Percentiles rank a stretch among this genome's conserved stretches.
phyloP scores from a whole-genome alignment of 768 basidiomycete species.

The Lentinula boryana region DNA sequence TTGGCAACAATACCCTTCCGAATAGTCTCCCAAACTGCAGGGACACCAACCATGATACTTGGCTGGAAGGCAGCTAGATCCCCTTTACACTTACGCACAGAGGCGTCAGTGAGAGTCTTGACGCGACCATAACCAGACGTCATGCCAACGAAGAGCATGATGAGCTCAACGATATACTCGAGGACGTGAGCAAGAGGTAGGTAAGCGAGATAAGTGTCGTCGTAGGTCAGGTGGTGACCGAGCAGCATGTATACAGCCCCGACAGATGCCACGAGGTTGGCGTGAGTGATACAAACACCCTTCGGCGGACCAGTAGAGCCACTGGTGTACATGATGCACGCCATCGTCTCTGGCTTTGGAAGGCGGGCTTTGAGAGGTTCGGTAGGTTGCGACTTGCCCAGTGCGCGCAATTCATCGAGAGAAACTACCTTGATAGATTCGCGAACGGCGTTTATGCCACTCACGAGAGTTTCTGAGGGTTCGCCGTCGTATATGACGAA shows the following conservation, averaged over 20 bases:
- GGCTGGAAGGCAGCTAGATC: constrained; percentile 83
- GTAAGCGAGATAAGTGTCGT: constrained; percentile 81
- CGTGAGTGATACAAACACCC: constrained; percentile 85
- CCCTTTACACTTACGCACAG: constrained; percentile 81
- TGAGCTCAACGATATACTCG: constrained; percentile 89
- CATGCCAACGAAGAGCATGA: constrained; percentile 70
- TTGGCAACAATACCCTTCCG: constrained; percentile 89
- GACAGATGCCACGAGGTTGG: constrained; percentile 80
- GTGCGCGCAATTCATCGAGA: constrained; percentile 63
- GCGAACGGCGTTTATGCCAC: constrained; percentile 49
- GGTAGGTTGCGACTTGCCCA: constrained; percentile 52
- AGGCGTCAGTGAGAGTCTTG: constrained; percentile 93
- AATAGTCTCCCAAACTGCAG: constrained; percentile 95
- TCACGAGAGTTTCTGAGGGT: constrained; percentile 42
- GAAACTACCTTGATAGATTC: constrained; percentile 55
- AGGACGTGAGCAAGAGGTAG: constrained; percentile 93
- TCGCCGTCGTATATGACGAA: constrained; percentile 85
- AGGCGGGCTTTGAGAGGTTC: constrained; percentile 42
- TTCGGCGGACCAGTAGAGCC: constrained; percentile 93
- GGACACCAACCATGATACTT: constrained; percentile 90
- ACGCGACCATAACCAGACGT: constrained; percentile 85
- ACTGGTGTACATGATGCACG: constrained; percentile 69
- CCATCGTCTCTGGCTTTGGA: constrained; percentile 36
- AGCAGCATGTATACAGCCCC: constrained; percentile 77
- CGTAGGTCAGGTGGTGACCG: constrained; percentile 52